Evolutionary conservation across 306 rosid genomes (phyloP).

Genomic region (Oemleria cerasiformis): DNA sequence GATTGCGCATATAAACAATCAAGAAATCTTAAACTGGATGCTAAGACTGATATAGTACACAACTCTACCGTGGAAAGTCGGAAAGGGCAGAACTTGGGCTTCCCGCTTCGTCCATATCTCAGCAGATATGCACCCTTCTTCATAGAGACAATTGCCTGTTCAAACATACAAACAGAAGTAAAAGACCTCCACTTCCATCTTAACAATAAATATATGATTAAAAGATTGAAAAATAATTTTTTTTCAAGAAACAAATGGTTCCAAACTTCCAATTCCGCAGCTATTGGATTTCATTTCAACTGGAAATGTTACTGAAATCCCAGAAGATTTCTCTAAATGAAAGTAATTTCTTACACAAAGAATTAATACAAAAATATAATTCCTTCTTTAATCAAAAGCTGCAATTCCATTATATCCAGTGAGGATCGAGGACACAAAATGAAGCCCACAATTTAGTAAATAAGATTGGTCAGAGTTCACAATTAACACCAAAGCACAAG

Average conservation of each 20-base stretch:
- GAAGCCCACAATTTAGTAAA: not conserved
- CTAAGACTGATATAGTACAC: too few relatives aligned
- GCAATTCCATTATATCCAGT: not conserved
- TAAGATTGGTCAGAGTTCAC: not conserved
- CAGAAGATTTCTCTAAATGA: not conserved
- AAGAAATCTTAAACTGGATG: not conserved
- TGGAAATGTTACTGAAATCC: not conserved
- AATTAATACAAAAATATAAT: not conserved
- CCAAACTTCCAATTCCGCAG: not conserved
- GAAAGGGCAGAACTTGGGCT: conserved; percentile 78
- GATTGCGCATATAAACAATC: not conserved
- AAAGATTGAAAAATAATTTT: not conserved
- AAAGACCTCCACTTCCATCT: too few relatives aligned
- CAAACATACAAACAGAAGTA: conserved; percentile 9
- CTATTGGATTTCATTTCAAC: not conserved
- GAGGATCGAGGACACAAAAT: not conserved
- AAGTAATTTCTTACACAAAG: not conserved
- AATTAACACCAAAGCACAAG: not conserved
- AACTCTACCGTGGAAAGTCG: conserved; percentile 64
- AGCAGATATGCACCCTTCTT: conserved; percentile 84
- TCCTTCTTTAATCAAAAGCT: not conserved
- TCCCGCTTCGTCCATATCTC: conserved; percentile 72
- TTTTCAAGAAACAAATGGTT: not conserved
- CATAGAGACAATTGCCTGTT: conserved; percentile 78
- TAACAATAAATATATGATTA: not conserved